These are phyloP conservation scores for Chrysoporthe austroafricana DNA, from an alignment of 2,329 filamentous ascomycete genomes.

Conservation along the genomic window DNA sequence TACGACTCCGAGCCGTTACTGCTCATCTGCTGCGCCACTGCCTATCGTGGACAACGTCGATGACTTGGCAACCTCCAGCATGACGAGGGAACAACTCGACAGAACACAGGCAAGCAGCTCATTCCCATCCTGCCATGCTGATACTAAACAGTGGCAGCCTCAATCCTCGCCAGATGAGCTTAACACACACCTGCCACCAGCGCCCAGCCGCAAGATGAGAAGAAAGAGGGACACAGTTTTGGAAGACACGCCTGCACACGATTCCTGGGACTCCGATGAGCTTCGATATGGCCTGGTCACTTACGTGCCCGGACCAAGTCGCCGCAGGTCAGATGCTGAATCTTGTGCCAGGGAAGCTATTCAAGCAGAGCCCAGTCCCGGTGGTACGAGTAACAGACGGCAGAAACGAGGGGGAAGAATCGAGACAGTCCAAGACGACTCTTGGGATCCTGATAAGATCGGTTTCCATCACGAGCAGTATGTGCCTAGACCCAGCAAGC, in stretches of 20 bases:
- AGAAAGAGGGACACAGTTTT: constrained; percentile 19
- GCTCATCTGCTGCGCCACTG: constrained; percentile 29
- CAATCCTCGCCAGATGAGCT: constrained; percentile 26
- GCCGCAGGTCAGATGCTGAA: constrained; percentile 22
- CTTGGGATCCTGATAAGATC: constrained; percentile 21
- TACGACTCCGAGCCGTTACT: constrained; percentile 40
- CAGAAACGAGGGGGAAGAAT: background rate
- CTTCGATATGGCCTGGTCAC: constrained; percentile 14
- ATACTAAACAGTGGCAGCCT: constrained; percentile 18
- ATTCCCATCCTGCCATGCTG: background rate
- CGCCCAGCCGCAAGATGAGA: constrained; percentile 17
- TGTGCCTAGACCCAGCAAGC: constrained; percentile 21
- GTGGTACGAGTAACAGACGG: constrained; percentile 1
- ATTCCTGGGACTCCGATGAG: constrained; percentile 29
- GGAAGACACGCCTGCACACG: background rate
- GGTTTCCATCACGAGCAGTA: constrained; percentile 13
- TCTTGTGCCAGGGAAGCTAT: constrained; percentile 16
- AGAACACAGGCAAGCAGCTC: background rate
- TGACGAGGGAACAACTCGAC: constrained; percentile 1
- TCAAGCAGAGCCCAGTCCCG: background rate
- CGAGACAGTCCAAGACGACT: constrained; percentile 11
- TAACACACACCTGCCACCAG: constrained; percentile 6
- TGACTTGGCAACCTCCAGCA: constrained; percentile 7
- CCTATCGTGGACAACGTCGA: constrained; percentile 3
- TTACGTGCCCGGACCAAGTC: constrained; percentile 29